Percentiles rank a stretch among this genome's conserved stretches.
These are phyloP conservation scores for Actinidia arguta DNA, from an alignment of 179 eudicot genomes.

Conservation along the genomic window DNA sequence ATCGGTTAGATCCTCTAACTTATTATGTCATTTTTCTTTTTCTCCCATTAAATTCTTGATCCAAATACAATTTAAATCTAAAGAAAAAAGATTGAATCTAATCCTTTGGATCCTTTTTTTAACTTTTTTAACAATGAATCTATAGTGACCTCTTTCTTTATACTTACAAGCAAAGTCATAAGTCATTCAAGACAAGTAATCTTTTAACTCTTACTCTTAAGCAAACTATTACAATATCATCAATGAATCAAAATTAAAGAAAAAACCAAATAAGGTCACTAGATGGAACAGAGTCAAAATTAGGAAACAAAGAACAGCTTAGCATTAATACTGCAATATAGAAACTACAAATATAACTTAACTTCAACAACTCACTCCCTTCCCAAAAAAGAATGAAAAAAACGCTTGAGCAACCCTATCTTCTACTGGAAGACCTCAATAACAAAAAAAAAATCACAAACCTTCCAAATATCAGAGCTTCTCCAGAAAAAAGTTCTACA, in stretches of 20 bases:
- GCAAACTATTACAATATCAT: background rate
- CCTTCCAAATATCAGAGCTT: constrained; percentile 22
- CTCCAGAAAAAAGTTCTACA: background rate
- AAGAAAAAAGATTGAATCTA: too few species aligned
- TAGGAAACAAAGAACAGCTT: background rate
- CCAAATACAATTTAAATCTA: too few species aligned
- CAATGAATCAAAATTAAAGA: background rate
- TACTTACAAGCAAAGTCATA: background rate
- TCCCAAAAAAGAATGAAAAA: too few species aligned
- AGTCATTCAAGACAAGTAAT: constrained; percentile 7
- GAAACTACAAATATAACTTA: background rate
- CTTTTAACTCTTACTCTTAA: background rate
- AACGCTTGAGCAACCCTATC: too few species aligned
- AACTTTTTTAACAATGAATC: too few species aligned
- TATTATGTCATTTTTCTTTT: too few species aligned
- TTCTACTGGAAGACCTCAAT: background rate
- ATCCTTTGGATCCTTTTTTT: too few species aligned
- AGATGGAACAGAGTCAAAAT: background rate
- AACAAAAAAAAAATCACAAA: background rate
- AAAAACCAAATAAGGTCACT: background rate
- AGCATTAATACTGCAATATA: background rate
- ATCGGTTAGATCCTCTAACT: too few species aligned
- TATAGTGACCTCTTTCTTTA: too few species aligned
- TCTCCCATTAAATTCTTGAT: too few species aligned
- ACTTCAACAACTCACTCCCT: background rate